Conservation (phyloP, 2,329 filamentous ascomycete genomes). For the Alternaria sp. region DNA sequence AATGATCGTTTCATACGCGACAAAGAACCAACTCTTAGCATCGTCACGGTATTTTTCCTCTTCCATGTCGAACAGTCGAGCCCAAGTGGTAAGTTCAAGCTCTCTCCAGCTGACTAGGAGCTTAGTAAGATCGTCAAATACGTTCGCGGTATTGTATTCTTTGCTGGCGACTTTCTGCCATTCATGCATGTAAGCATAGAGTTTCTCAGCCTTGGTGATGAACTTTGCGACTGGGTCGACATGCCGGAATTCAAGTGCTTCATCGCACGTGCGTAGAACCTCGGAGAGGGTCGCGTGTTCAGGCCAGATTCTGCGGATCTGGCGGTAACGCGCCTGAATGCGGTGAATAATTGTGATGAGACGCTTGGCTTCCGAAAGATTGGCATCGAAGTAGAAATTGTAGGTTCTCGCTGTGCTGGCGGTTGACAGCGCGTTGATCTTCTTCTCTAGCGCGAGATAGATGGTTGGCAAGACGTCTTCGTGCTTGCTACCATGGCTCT, state of each 20-base stretch:
- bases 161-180: conserved; percentile 95
- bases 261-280: conserved; percentile 76
- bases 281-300: conserved; percentile 83
- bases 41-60: conserved; percentile 76
- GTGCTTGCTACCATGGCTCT: conserved; percentile 33
- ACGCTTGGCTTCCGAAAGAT: conserved; percentile 77
- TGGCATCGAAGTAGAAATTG: conserved; percentile 90
- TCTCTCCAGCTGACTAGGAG: conserved; percentile 89
- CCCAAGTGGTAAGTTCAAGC: conserved; percentile 91
- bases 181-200: conserved; percentile 85
- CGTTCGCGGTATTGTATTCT: conserved; percentile 71
- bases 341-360: conserved; percentile 74
- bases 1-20: conserved; percentile 90
- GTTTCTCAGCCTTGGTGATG: conserved; percentile 84
- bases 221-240: conserved; percentile 86
- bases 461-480: conserved; percentile 70
- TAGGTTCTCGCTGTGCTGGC: conserved; percentile 58
- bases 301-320: conserved; percentile 70
- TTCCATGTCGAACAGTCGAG: conserved; percentile 85
- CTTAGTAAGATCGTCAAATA: conserved; percentile 81
- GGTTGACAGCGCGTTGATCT: conserved; percentile 54
- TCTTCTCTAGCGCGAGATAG: conserved; percentile 71
- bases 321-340: conserved; percentile 74
- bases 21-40: conserved; percentile 93
- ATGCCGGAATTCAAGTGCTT: conserved; percentile 77